Conservation (phyloP, 306 rosid species). For the Alnus rubra region DNA sequence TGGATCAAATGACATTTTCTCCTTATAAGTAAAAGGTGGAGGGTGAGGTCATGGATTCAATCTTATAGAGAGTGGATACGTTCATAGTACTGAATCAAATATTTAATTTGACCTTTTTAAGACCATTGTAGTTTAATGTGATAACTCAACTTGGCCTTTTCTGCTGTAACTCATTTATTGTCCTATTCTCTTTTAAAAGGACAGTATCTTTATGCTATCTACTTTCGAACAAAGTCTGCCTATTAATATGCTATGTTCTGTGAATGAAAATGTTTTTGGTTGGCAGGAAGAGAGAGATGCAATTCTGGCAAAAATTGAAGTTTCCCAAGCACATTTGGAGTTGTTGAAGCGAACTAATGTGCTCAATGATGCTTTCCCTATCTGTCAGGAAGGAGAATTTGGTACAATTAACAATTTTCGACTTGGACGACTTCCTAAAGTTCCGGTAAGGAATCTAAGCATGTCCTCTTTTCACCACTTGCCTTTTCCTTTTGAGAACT, state of each 20-base stretch:
- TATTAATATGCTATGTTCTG: neutral
- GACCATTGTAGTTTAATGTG: conserved; percentile 7
- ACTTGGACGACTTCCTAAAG: conserved; percentile 95
- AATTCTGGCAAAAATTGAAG: conserved; percentile 88
- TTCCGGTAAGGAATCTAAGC: conserved; percentile 63
- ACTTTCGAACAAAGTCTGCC: conserved; percentile 13
- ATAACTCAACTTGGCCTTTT: neutral
- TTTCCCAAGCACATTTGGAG: conserved; percentile 96
- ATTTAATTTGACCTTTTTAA: neutral
- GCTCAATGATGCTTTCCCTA: conserved; percentile 93
- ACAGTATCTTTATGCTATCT: neutral
- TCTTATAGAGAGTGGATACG: neutral
- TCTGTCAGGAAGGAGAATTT: conserved; percentile 94
- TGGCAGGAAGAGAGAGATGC: conserved; percentile 98
- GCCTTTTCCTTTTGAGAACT: conserved; percentile 12
- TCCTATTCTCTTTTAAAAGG: neutral
- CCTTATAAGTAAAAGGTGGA: neutral
- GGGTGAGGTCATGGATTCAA: neutral
- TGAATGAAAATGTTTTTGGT: conserved; percentile 29
- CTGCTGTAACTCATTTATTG: neutral
- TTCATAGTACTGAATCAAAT: neutral
- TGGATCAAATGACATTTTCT: neutral
- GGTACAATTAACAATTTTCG: conserved; percentile 97
- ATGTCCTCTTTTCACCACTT: conserved; percentile 18
- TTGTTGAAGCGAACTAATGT: conserved; percentile 88